Evolutionary conservation across 192 early-diverging fungal species (phyloP).

Genomic region (Podila verticillata): DNA sequence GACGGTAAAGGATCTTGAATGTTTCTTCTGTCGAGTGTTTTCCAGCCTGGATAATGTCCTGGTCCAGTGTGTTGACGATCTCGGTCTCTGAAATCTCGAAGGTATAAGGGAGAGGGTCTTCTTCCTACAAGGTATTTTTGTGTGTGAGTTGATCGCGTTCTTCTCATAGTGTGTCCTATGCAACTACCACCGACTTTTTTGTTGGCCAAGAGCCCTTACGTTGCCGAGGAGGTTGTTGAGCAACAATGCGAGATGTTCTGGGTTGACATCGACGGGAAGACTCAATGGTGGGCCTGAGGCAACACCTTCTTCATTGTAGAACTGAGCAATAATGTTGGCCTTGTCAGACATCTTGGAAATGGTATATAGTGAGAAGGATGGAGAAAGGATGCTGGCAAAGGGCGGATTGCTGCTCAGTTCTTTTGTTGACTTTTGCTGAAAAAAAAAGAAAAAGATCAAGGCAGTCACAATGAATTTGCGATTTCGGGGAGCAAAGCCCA

Average conservation of each 20-base stretch:
- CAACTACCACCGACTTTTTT: not conserved
- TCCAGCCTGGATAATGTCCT: slow-evolving; percentile 81
- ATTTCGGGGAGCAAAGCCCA: not conserved
- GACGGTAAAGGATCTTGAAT: slow-evolving; percentile 92
- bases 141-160: not conserved
- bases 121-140: slow-evolving; percentile 51
- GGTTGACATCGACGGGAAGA: slow-evolving; percentile 84
- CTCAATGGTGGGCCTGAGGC: slow-evolving; percentile 87
- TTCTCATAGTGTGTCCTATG: not conserved
- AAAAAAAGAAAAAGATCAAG: slow-evolving; percentile 9
- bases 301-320: slow-evolving; percentile 82
- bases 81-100: slow-evolving; percentile 92
- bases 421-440: not conserved
- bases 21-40: slow-evolving; percentile 88
- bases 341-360: slow-evolving; percentile 18
- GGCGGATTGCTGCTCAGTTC: not conserved
- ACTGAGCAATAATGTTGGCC: slow-evolving; percentile 78
- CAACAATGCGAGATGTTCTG: slow-evolving; percentile 86
- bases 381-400: not conserved
- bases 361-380: not conserved
- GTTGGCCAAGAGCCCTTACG: slow-evolving; percentile 50
- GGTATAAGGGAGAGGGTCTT: slow-evolving; percentile 93
- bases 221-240: slow-evolving; percentile 91
- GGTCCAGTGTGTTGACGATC: slow-evolving; percentile 76
- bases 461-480: no score